These are phyloP conservation scores for Clarireedia paspali DNA, from an alignment of 2,329 filamentous ascomycete species.

Conservation along the genomic window DNA sequence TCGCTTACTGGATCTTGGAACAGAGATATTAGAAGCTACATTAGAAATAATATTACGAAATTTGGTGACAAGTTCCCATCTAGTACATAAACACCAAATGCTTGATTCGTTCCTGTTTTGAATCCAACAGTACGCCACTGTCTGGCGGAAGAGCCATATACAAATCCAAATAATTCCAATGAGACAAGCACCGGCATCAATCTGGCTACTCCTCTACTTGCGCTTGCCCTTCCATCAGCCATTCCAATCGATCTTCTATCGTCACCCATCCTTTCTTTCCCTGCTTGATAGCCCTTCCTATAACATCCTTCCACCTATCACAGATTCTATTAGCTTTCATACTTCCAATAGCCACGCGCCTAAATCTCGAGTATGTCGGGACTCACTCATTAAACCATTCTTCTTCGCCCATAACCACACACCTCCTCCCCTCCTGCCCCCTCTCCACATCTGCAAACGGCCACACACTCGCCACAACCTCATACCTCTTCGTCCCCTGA, in stretches of 20 bases:
- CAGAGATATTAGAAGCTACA: too few relatives aligned
- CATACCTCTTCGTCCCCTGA: slow-evolving; percentile 45
- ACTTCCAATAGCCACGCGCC: too few relatives aligned
- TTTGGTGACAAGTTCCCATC: too few relatives aligned
- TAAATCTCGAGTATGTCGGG: slow-evolving; percentile 11
- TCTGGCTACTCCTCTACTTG: slow-evolving; percentile 12
- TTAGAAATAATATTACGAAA: too few relatives aligned
- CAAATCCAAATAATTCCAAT: neutral
- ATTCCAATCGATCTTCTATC: slow-evolving; percentile 25
- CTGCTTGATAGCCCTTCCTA: slow-evolving; percentile 32
- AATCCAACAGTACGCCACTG: too few relatives aligned
- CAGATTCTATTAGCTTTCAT: too few relatives aligned
- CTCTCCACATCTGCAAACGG: slow-evolving; percentile 43
- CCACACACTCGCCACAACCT: slow-evolving; percentile 49
- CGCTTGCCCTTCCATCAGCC: slow-evolving; percentile 23
- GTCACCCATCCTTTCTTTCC: slow-evolving; percentile 26
- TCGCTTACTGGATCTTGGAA: too few relatives aligned
- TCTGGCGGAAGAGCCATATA: neutral
- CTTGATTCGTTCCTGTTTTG: too few relatives aligned
- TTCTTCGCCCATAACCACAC: slow-evolving; percentile 46
- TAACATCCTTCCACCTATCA: slow-evolving; percentile 39
- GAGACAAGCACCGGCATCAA: neutral
- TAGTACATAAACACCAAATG: too few relatives aligned
- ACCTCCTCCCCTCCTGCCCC: slow-evolving; percentile 36
- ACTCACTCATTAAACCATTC: slow-evolving; percentile 39